Evolutionary conservation across 208 protist genomes (phyloP), one percentile per base, ranked within the genome.

Genomic region (Trypanosoma grayi): DNA sequence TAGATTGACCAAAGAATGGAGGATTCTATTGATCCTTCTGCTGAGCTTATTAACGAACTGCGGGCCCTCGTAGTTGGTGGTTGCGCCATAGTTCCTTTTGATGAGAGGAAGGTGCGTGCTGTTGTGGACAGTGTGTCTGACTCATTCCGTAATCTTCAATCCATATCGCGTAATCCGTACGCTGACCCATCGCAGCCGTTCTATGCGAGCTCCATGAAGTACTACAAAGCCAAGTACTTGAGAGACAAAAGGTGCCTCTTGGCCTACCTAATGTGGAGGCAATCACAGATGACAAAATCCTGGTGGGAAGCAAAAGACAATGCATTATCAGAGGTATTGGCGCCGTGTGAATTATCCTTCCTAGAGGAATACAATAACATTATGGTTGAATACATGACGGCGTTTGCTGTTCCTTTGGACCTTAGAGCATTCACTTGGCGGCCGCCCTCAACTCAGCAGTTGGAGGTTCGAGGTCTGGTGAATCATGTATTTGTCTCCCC

Each of bases 361-460:
- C 54, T 91, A n/a, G 56, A 75, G n/a, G 76, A 87, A 48, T 92
- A 91, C 66, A 79, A 91, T 63, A 48, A 74, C 36, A 66, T 73
- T 31, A 92, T 94, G 85, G 85, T 90, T 31, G 85, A 92, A 50
- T 94, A 94, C 70, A 94, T 92, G 83, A 92, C 80, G 14, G 83
- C 81, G 28, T 94, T 94, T 68, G 76, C 85, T n/a, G 54, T 90
- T 24, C 80, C 83, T 16, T 34, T 94, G 10, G 83, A 94, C 60
- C 63, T 94, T 62, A 75, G 88, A n/a, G 77, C 81, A 31, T 92
- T 85, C 53, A 73, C 70, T 41, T 92, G 84, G 83, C 73, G 88
- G 16, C 88, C 88, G n/a, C 88, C 88, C 0, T 84, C 75, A 10
- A 62, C 69, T 33, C 79, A 83, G 34, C 85, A 91, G 58, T 64